phyloP scores from a whole-genome alignment of 768 basidiomycete species.

The Pulveroboletus sp. region DNA sequence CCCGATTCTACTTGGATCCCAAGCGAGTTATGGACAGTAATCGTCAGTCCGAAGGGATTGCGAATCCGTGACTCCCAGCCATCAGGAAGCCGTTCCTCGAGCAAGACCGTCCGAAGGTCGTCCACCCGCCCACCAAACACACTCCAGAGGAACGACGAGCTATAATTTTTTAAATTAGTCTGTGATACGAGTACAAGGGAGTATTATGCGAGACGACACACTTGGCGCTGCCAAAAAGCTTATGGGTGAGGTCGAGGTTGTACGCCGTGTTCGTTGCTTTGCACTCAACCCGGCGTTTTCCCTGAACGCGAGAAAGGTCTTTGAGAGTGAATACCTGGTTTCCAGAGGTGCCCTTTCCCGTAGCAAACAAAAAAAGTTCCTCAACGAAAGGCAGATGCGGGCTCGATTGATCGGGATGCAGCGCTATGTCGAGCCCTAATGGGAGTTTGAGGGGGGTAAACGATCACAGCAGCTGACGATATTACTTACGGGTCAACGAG shows the following conservation, averaged over 20 bases:
- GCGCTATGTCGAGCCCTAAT: constrained; percentile 50
- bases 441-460: neutral
- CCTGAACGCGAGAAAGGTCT: constrained; percentile 53
- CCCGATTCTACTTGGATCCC: constrained; percentile 4
- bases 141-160: constrained; percentile 17
- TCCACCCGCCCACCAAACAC: constrained; percentile 59
- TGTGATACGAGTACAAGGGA: neutral
- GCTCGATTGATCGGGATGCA: constrained; percentile 48
- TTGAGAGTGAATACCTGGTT: constrained; percentile 45
- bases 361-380: constrained; percentile 53
- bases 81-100: constrained; percentile 63
- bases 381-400: constrained; percentile 47
- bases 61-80: constrained; percentile 65
- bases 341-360: constrained; percentile 51
- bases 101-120: constrained; percentile 49
- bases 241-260: constrained; percentile 46
- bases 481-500: constrained; percentile 21
- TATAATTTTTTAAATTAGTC: neutral
- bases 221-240: constrained; percentile 65
- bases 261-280: constrained; percentile 52
- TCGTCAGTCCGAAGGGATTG: constrained; percentile 51
- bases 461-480: neutral
- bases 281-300: constrained; percentile 59
- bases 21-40: constrained; percentile 46
- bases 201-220: constrained; percentile 29